Base-by-base conservation (phyloP, 2,329 filamentous ascomycete species). In the Ceratocystiopsis minuta region DNA sequence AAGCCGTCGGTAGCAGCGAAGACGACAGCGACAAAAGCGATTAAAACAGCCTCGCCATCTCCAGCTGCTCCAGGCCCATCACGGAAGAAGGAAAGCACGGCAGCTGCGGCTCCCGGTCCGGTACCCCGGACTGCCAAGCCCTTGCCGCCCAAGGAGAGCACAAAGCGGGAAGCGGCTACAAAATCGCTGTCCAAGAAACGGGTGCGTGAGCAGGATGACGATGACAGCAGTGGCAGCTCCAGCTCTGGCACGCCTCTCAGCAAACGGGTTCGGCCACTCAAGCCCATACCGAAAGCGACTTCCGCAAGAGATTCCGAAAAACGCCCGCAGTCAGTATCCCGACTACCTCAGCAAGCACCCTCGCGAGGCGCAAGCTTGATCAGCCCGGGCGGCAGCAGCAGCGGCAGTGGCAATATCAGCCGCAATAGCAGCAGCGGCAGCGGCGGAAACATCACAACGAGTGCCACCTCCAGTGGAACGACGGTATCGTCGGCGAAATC, bases 231-330 rank as follows among this genome's bases (percentile, higher is more conserved):
- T 48, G 71, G 70, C 43, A 73, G 69, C 50, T 75, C 71, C 2
- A 75, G 71, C 55, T 75, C 72, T 0, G 68, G 68, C 14, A 69
- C 67, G 12, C 71, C 71, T 3, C 57, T 75, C 12, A 68, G 64
- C 51, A 75, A 75, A 56, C 65, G 70, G n/a, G 59, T 67, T 49
- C 73, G 72, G 59, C 57, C 63, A 1, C 31, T 45, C 40, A 56
- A 56, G 45, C 48, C 47, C 4, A 17, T 45, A 17, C 16, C 44
- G 7, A 46, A 44, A 40, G 3, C 38, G 16, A 14, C 16, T 16
- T 38, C 38, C 1, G 7, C 39, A 3, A 43, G 43, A n/a, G 45
- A 47, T 12, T 3, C 36, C 2, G 17, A 17, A 11, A 17, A 37
- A 40, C 37, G 43, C 16, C 15, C n/a, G 31, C 38, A 39, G 14